Base-by-base conservation (phyloP, 441 rosid species). In the Pelargonium citronellum region DNA sequence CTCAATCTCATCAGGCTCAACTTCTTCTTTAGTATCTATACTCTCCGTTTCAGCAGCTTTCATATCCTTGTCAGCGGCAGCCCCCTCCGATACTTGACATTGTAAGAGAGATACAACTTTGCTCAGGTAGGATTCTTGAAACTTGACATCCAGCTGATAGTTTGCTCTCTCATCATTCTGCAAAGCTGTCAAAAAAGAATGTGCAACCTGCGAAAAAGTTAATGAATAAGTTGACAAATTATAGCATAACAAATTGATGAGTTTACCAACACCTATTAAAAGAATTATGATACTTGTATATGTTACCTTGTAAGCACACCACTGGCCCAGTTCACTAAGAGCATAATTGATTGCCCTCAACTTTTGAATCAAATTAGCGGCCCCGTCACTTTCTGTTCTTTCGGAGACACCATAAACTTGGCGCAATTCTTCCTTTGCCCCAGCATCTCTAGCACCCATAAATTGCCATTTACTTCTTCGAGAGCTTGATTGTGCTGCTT, bases 371-470 rank as follows among this genome's bases (percentile, higher is more conserved):
- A 95, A 85, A 81, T 90, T 92, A 76, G 96, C 98, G 49, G 98
- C 99, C 71, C 99, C 99, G 57, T 95, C 99, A 81, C 98, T 89
- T 74, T 95, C 99, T 4, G 99, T 90, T 84, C 97, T 88, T 81
- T 95, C 99, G 71, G 98, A 91, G 46, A 93, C 98, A 46, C 99
- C 99, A 77, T 95, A 95, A 78, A 95, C 96, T 79, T 95, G 97
- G 71, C 87, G 95, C 69, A 95, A 76, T 79, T 92, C 98, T 77
- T 95, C 99, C 84, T 89, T 95, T 0, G 97, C 91, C 73, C 99
- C 99, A 72, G 99, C 99, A 83, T 95, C 99, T 80, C 99, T 88
- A 65, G 99, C 99, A 76, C 99, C 99, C 99, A 95, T 95, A 79
- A 95, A 95, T 69, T 95, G 98, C 99, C 99, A 95, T 81, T 95